A percentile compares a stretch with the other conserved stretches of the same genome.
These are phyloP conservation scores for Dianthus caryophyllus DNA, from an alignment of 148 eudicot genomes.

Conservation along the genomic window DNA sequence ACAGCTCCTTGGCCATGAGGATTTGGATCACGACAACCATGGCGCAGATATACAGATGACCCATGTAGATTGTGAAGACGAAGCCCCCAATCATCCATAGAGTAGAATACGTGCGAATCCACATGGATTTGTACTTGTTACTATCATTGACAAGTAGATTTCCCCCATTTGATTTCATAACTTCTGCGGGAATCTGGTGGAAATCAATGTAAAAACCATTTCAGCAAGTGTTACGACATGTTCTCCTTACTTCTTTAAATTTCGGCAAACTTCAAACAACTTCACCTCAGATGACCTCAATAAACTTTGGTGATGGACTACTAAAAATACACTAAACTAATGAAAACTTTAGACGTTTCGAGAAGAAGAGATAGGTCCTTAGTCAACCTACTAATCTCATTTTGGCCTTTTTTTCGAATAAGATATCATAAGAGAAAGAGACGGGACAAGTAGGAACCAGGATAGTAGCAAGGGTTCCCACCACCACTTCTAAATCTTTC, in stretches of 20 bases:
- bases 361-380: not conserved
- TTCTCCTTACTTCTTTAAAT: too few species aligned
- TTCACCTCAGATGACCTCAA: too few species aligned
- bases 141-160: slow-evolving; percentile 57
- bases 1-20: slow-evolving; percentile 71
- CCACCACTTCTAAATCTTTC: too few species aligned
- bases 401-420: too few species aligned
- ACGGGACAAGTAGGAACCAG: too few species aligned
- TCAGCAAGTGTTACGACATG: too few species aligned
- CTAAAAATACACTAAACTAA: too few species aligned
- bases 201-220: not conserved
- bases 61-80: slow-evolving; percentile 60
- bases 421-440: too few species aligned
- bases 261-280: too few species aligned
- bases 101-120: slow-evolving; percentile 67
- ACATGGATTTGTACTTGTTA: slow-evolving; percentile 79
- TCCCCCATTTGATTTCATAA: slow-evolving; percentile 51
- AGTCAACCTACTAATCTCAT: not conserved
- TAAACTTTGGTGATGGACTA: too few species aligned
- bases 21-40: slow-evolving; percentile 76
- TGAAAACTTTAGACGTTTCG: too few species aligned
- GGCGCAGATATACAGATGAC: slow-evolving; percentile 83
- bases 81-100: slow-evolving; percentile 78
- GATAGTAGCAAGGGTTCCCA: too few species aligned
- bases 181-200: slow-evolving; percentile 46